phyloP scores from a whole-genome alignment of 495 filamentous ascomycete genomes.

The Talaromyces stipitatus region DNA sequence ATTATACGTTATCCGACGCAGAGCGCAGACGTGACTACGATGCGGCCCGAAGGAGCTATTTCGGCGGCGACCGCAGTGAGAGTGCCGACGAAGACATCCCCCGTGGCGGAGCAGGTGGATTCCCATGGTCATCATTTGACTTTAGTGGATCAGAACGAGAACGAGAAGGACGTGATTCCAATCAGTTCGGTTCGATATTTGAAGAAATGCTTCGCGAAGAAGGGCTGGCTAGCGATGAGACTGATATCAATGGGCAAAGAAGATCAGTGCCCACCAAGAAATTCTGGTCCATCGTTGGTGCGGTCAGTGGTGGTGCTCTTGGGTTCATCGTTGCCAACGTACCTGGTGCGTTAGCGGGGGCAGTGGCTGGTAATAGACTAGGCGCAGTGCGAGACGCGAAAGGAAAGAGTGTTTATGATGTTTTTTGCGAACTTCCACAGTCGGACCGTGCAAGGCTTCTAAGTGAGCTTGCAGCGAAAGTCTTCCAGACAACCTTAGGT shows the following conservation, averaged over 20 bases:
- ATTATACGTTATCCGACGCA: slow-evolving; percentile 86
- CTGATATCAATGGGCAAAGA: slow-evolving; percentile 16
- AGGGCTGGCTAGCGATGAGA: slow-evolving; percentile 62
- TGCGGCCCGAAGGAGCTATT: slow-evolving; percentile 49
- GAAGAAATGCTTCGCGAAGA: slow-evolving; percentile 98
- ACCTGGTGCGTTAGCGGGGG: slow-evolving; percentile 81
- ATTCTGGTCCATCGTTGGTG: slow-evolving; percentile 84
- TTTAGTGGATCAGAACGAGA: slow-evolving; percentile 34
- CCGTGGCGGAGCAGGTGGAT: slow-evolving; percentile 35
- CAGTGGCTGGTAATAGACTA: slow-evolving; percentile 84
- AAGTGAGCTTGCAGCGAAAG: slow-evolving; percentile 65
- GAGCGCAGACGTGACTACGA: slow-evolving; percentile 84
- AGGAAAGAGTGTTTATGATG: slow-evolving; percentile 92
- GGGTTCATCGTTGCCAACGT: slow-evolving; percentile 94
- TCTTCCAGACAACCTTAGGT: slow-evolving; percentile 47
- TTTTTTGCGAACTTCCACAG: slow-evolving; percentile 77
- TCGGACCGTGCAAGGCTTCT: slow-evolving; percentile 69
- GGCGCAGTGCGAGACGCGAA: slow-evolving; percentile 81
- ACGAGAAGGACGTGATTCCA: slow-evolving; percentile 47
- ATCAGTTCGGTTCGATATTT: slow-evolving; percentile 86
- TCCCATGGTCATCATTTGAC: slow-evolving; percentile 57
- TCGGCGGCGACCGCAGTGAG: slow-evolving; percentile 39
- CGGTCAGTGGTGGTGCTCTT: slow-evolving; percentile 78
- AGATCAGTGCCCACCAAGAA: slow-evolving; percentile 50
- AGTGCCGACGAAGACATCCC: slow-evolving; percentile 55